Base-by-base conservation (phyloP, 805 yeast species). In the Lachancea waltii region DNA sequence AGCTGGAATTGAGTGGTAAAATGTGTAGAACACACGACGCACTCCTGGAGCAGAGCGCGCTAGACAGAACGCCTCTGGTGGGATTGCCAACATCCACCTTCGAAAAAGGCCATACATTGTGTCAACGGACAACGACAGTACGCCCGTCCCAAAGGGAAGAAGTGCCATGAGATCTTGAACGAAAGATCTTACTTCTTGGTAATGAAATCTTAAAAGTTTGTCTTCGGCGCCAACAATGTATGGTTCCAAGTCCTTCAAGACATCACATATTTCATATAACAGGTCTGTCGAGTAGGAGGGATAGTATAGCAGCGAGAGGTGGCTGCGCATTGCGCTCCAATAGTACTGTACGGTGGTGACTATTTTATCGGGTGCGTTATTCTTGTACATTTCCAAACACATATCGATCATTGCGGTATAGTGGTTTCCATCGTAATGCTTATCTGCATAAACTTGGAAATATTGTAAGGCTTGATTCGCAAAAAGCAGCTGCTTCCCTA, bases 1-100 rank as follows among this genome's bases (percentile, higher is more conserved):
- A 8, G 38, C 11, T 10, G 40, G 37, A 19, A 41, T 23, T 10
- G 39, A 25, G 18, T 33, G 38, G 35, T 36, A 44, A 22, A 44
- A 44, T 7, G 28, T 28, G 28, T 44, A 44, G 10, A 44, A 30
- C 8, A 38, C 40, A n/a, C 33, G 34, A 7, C 37, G 38, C 6
- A 35, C 33, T 11, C 40, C 42, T 6, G 47, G 7, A 44, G 40
- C 26, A 7, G 29, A 23, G 9, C 20, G 17, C 5, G 30, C 9
- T 15, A 23, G 15, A 20, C 25, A 26, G 16, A 40, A 32, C 11
- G 42, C 32, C 14, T 40, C 42, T 15, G 32, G 30, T 13, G 46
- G 46, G 4, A 30, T 34, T 10, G 28, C 33, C 18, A 24, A 20
- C 3, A 28, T 24, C 27, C 42, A 32, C 17, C 35, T 41, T 5